Evolutionary conservation across 371 early-diverging fungal genomes (phyloP), one percentile per base, ranked within the genome.

Genomic region (Apophysomyces variabilis): DNA sequence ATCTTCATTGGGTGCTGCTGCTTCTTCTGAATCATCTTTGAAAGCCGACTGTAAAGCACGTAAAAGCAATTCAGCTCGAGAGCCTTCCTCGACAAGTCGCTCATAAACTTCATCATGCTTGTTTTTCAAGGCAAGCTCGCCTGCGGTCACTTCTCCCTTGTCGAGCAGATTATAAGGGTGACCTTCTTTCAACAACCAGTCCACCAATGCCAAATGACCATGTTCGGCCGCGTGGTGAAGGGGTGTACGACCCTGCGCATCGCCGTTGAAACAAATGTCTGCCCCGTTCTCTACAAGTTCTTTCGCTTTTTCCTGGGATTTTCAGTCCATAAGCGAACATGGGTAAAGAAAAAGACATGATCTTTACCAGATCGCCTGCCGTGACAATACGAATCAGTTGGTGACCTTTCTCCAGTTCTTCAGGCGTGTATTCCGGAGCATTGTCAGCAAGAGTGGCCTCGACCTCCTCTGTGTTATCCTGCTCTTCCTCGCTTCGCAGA

Each of bases 11-110:
- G 93, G 87, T 0, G 81, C 88, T 36, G 81, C 76, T 7, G 57
- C 56, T 0, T 62, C 61, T 0, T 75, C 71, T 1, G 73, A 76
- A n/a, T 70, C 75, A 38, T 70, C 73, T 39, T 26, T 65, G 66
- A 76, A 83, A 37, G 68, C 69, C 35, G 66, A 69, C 35, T 75
- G 70, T 4, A 91, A 67, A 44, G 83, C 75, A 45, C 86, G 84
- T 43, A 93, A 77, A 46, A 97, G 72, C 50, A 96, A 78, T 70
- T 97, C 98, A 2, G 90, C 87, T 32, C 96, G 82, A 13, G 90
- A 86, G 18, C 97, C 98, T 70, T 94, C 95, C 35, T 88, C 84
- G 0, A 96, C 87, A 36, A 98, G 73, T 18, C 77, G 69, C 11
- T 92, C 85, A 60, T 83, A 83, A 2, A 83, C 66, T 44, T 69